These are phyloP conservation scores for Ilex paraguariensis DNA, from an alignment of 305 asterid genomes.

Conservation along the genomic window DNA sequence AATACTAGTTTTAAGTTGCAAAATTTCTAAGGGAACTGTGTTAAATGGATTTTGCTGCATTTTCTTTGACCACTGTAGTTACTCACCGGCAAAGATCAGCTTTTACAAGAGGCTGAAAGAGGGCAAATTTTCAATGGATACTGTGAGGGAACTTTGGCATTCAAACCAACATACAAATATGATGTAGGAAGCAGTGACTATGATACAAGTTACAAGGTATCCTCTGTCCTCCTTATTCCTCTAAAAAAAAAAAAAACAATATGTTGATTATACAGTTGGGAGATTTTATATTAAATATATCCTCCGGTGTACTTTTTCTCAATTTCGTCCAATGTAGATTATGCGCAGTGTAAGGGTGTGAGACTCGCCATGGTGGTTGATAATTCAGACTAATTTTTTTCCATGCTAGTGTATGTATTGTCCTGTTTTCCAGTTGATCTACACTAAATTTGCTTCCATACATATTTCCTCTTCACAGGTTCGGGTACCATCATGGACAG, in stretches of 20 bases:
- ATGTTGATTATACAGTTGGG: no score
- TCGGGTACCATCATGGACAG: constrained; percentile 79
- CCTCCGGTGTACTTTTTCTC: no score
- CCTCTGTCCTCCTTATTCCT: not conserved
- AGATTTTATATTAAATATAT: no score
- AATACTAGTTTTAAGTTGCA: no score
- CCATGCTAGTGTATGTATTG: no score
- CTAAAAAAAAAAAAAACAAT: no score
- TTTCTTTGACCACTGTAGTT: constrained; percentile 27
- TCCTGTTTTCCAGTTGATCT: no score
- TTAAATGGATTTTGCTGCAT: not conserved
- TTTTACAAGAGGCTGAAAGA: constrained; percentile 66
- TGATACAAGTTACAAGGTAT: constrained; percentile 70
- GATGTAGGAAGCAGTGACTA: constrained; percentile 55
- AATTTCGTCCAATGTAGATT: no score
- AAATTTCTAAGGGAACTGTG: no score
- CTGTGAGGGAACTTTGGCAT: constrained; percentile 54
- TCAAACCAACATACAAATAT: constrained; percentile 68
- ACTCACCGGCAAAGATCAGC: constrained; percentile 52
- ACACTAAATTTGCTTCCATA: no score
- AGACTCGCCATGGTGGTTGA: no score
- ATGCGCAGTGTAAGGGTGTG: no score
- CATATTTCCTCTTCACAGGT: constrained; percentile 24
- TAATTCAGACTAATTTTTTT: not conserved
- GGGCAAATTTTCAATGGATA: constrained; percentile 65